Evolutionary conservation across 768 basidiomycete species (phyloP), one percentile per base, ranked within the genome.

Genomic region (Rhodotorula graminis): DNA sequence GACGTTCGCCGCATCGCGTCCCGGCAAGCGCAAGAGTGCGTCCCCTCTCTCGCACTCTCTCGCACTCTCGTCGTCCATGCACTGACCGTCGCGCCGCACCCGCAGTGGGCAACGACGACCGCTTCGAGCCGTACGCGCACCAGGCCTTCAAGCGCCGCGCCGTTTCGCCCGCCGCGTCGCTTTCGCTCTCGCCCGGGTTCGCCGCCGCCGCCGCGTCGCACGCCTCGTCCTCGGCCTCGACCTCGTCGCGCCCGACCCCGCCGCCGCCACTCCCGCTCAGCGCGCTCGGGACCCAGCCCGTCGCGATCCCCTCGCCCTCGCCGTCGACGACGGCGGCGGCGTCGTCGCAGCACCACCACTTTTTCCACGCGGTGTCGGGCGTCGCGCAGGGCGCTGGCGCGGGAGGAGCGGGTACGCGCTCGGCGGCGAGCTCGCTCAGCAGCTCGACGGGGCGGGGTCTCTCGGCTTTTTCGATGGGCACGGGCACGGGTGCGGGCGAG

Each of bases 141-240:
- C 65, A 65, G 31, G 73, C 76, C 3, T 70, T 78, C 70, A 78
- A 78, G 61, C 77, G 77, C 7, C 77, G 77, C 11, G 77, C 77
- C 49, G 77, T 78, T 31, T 78, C 77, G 1, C 77, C 77, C 27
- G 74, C 74, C 8, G 70, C 74, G 3, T 67, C 73, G 3, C 70
- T 77, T 21, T 72, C 74, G 16, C 56, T 69, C 23, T 70, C 73
- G 2, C 71, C 71, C 29, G 71, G 73, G 9, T 71, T 58, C 67
- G 21, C 25, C 27, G 27, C 37, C 8, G 21, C 31, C 2, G 5
- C 25, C 23, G n/a, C n/a, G n/a, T 15, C 37, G 23, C 58, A 59
- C 25, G 21, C 40, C 12, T 27, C 58, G 23, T 27, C 64, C 3
- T 25, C 53, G 8, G 49, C 64, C 2, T 52, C 63, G 27, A n/a